Evolutionary conservation across 805 yeast species (phyloP).

Genomic region (Monosporozyma siamensis): DNA sequence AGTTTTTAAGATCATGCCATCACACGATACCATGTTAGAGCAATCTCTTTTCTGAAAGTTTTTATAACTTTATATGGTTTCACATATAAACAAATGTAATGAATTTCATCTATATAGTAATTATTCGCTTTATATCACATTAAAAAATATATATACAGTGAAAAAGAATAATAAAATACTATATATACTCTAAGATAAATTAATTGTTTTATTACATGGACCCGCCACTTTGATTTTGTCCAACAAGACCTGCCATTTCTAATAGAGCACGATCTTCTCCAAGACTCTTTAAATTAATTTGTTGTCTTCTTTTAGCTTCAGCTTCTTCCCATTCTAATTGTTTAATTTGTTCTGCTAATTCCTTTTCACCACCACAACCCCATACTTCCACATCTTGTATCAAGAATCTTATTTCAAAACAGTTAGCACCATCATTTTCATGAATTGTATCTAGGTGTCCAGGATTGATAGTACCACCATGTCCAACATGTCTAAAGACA

Average conservation of each 20-base stretch:
- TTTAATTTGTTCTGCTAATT: slow-evolving; percentile 63
- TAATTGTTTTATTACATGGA: slow-evolving; percentile 28
- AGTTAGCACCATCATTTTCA: slow-evolving; percentile 11
- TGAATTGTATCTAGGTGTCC: slow-evolving; percentile 23
- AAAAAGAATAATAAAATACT: too few species aligned
- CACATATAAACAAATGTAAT: too few species aligned
- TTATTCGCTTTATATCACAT: too few species aligned
- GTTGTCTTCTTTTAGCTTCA: slow-evolving; percentile 72
- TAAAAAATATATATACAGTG: too few species aligned
- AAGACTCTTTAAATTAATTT: slow-evolving; percentile 52
- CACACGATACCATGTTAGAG: too few species aligned
- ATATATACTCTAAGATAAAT: too few species aligned
- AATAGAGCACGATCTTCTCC: slow-evolving; percentile 79
- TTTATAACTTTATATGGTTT: too few species aligned
- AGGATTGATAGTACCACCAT: slow-evolving; percentile 41
- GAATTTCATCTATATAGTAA: too few species aligned
- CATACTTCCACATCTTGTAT: slow-evolving; percentile 78
- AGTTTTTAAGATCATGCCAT: too few species aligned
- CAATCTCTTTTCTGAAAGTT: too few species aligned
- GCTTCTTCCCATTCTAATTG: slow-evolving; percentile 88
- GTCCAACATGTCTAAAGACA: slow-evolving; percentile 59
- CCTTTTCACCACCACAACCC: slow-evolving; percentile 82
- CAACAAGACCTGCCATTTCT: slow-evolving; percentile 70
- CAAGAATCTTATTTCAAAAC: slow-evolving; percentile 58
- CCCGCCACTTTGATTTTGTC: slow-evolving; percentile 42